Evolutionary conservation across 2,329 filamentous ascomycete genomes (phyloP).

Genomic region (Mollisiaceae sp.): DNA sequence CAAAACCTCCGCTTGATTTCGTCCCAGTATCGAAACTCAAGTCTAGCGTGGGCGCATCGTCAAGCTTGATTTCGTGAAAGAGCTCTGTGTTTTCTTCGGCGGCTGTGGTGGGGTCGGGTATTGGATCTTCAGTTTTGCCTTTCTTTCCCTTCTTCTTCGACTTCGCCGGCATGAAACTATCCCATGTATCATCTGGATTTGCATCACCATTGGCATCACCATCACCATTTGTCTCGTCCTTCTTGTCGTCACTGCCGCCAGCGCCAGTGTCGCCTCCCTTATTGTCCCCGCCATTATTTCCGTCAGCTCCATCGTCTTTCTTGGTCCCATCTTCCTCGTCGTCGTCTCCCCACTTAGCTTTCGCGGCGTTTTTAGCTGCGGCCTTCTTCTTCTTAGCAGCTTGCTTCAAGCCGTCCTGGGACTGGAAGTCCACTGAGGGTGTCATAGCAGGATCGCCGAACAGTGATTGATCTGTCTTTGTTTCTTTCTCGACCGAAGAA

Average conservation of each 20-base stretch:
- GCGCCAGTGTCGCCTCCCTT: slow-evolving; percentile 45
- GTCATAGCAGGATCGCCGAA: slow-evolving; percentile 53
- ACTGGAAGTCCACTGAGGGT: slow-evolving; percentile 61
- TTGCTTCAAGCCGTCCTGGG: slow-evolving; percentile 58
- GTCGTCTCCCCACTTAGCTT: slow-evolving; percentile 56
- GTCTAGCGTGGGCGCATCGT: slow-evolving; percentile 61
- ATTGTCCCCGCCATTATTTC: slow-evolving; percentile 43
- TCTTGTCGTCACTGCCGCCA: slow-evolving; percentile 43
- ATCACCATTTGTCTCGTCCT: slow-evolving; percentile 42
- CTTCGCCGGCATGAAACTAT: slow-evolving; percentile 50
- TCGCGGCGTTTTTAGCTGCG: slow-evolving; percentile 34
- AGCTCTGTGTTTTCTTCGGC: slow-evolving; percentile 47
- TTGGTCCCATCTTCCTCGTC: slow-evolving; percentile 53
- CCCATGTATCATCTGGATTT: slow-evolving; percentile 57
- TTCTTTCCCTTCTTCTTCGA: slow-evolving; percentile 67
- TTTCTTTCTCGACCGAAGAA: slow-evolving; percentile 25
- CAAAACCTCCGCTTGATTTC: slow-evolving; percentile 53
- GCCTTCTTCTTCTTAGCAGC: slow-evolving; percentile 56
- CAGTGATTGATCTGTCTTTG: slow-evolving; percentile 40
- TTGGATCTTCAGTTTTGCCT: slow-evolving; percentile 45
- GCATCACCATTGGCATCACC: slow-evolving; percentile 44
- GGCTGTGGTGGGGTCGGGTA: slow-evolving; percentile 37
- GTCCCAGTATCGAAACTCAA: slow-evolving; percentile 56
- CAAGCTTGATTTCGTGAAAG: slow-evolving; percentile 74
- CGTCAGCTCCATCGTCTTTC: slow-evolving; percentile 46